Base-by-base conservation (phyloP, 371 early-diverging fungal genomes). In the Encephalitozoon intestinalis region DNA sequence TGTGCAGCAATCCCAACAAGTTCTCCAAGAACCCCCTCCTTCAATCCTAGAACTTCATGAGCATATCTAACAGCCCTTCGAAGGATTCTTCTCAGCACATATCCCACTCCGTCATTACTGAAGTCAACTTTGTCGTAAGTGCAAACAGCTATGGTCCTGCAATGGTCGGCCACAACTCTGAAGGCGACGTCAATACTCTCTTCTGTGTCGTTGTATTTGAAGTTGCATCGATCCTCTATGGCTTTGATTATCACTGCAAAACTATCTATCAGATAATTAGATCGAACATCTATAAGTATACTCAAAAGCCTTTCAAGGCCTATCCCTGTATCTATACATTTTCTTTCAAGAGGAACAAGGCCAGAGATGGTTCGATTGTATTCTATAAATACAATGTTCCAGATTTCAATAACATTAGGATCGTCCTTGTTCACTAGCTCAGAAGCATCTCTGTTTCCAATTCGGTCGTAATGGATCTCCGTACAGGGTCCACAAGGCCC, bases 401-500 rank as follows among this genome's bases (percentile, higher is more conserved):
- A 99, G 81, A 99, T 95, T 87, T 99, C 99, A 34, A 99, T 84
- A 4, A 97, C 96, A 75, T 92, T 90, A 28, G 97, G 99, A 87
- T 99, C 97, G 82, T 97, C 99, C 89, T 89, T 85, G 87, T 99
- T 97, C 72, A 99, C 99, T 41, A 97, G 87, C 66, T 86, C 80
- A 15, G 93, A 86, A 28, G 95, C 97, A 86, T 97, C 90, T 70
- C 97, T 91, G 18, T 51, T 66, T 65, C 96, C 96, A 75, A 95
- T 93, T 73, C 96, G 89, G 87, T 99, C 99, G 83, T 89, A 99
- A 86, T 99, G 99, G 79, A 99, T 92, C 87, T 99, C 99, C 53
- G 92, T 91, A 87, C 99, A 96, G 37, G 97, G 97, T 44, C 99
- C 99, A 83, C 99, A 99, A n/a, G 99, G 99, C 25, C 99, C 99